These are phyloP conservation scores for Pleodorina starrii DNA, from an alignment of 139 green algal species.

Conservation along the genomic window DNA sequence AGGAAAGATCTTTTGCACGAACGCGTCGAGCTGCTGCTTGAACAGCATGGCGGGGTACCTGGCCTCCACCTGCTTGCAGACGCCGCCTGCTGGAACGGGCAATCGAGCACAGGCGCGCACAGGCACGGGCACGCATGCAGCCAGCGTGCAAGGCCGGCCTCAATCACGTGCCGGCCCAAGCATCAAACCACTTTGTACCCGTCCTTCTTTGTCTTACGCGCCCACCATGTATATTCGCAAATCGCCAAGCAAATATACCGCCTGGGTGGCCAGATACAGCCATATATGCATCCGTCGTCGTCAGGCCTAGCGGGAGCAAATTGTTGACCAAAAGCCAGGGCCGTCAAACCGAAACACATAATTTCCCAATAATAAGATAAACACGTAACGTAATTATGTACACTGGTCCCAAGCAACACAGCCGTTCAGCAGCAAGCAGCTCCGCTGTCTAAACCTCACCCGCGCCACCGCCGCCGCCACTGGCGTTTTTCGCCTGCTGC, in stretches of 20 bases:
- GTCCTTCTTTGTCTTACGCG: too few species aligned
- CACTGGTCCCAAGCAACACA: neutral
- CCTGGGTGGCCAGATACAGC: neutral
- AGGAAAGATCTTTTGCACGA: conserved; percentile 98
- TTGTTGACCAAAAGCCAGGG: too few species aligned
- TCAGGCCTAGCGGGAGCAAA: too few species aligned
- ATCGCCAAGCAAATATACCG: neutral
- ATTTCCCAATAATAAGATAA: neutral
- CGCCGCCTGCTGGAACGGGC: conserved; percentile 22
- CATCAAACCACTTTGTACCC: too few species aligned
- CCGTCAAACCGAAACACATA: neutral
- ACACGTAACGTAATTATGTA: neutral
- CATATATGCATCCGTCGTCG: too few species aligned
- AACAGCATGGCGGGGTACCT: conserved; percentile 99
- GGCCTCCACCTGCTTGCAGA: conserved; percentile 92
- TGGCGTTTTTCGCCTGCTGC: too few species aligned
- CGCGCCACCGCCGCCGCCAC: conserved; percentile 79
- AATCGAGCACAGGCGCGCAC: neutral
- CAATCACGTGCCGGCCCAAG: too few species aligned
- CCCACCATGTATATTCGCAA: neutral
- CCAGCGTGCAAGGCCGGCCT: neutral
- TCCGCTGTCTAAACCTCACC: conserved; percentile 56
- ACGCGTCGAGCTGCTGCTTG: conserved; percentile 99
- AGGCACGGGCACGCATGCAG: neutral
- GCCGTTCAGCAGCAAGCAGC: neutral